Conservation (phyloP, 768 basidiomycete genomes). For the Filobasidium floriforme region DNA sequence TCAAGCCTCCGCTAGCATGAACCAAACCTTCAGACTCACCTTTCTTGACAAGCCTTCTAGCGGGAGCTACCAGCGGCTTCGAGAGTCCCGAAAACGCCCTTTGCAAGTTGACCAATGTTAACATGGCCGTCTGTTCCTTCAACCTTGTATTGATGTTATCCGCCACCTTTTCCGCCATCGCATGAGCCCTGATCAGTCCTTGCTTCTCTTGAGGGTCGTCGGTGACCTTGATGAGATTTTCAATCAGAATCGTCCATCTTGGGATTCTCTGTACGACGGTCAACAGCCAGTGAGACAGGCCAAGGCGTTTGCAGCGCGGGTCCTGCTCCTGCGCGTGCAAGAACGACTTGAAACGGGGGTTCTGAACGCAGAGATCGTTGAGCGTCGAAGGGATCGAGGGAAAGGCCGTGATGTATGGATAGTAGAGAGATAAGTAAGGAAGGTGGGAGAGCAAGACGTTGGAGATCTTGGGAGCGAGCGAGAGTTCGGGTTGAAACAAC, state of each 20-base stretch:
- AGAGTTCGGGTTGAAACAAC: background rate
- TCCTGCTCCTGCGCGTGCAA: background rate
- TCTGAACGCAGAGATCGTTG: background rate
- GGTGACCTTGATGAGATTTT: background rate
- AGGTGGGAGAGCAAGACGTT: slow-evolving; percentile 2
- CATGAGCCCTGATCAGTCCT: background rate
- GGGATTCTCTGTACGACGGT: slow-evolving; percentile 8
- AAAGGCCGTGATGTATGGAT: slow-evolving; percentile 11
- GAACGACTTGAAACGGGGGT: background rate
- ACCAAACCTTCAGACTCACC: background rate
- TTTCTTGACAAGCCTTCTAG: slow-evolving; percentile 6
- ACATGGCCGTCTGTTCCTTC: slow-evolving; percentile 6
- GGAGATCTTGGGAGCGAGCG: background rate
- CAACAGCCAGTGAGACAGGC: slow-evolving; percentile 3
- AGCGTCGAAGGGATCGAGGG: background rate
- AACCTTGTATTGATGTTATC: slow-evolving; percentile 8
- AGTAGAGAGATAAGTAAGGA: slow-evolving; percentile 7
- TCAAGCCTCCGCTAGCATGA: background rate
- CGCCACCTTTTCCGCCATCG: slow-evolving; percentile 4
- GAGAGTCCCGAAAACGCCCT: background rate
- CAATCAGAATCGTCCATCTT: slow-evolving; percentile 1
- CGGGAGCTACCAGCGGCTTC: slow-evolving; percentile 6
- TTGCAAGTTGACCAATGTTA: slow-evolving; percentile 4
- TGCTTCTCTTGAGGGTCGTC: background rate
- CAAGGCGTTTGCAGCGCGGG: background rate